Evolutionary conservation across 768 basidiomycete genomes (phyloP).

Genomic region (Mrakia blollopis): DNA sequence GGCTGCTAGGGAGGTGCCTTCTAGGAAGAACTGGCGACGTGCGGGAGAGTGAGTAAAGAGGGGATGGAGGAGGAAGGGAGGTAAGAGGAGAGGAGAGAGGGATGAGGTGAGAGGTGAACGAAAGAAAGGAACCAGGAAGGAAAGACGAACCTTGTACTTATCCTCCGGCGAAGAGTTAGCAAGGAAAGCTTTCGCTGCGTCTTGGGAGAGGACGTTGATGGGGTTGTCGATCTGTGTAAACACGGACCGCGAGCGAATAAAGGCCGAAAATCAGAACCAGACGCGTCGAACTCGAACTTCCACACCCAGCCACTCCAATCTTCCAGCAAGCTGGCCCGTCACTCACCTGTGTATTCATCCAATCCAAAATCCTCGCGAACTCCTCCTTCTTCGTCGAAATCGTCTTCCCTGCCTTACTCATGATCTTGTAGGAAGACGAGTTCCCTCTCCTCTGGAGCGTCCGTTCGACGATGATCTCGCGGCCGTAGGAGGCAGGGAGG

Average conservation of each 20-base stretch:
- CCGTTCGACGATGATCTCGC: constrained; percentile 77
- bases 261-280: background rate
- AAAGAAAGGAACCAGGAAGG: no score
- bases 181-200: constrained; percentile 77
- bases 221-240: constrained; percentile 69
- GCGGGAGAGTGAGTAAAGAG: no score
- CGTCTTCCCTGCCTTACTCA: constrained; percentile 47
- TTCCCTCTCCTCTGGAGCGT: constrained; percentile 69
- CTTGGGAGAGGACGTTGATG: constrained; percentile 69
- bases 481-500: constrained; percentile 73
- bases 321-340: no score
- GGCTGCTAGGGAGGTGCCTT: constrained; percentile 84
- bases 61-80: background rate
- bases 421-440: constrained; percentile 72
- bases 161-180: constrained; percentile 70
- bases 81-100: no score
- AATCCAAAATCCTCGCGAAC: constrained; percentile 78
- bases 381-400: constrained; percentile 77
- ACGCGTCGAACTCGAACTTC: no score
- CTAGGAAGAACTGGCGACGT: constrained; percentile 77
- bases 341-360: constrained; percentile 78
- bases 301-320: no score
- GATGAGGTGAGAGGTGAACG: no score
- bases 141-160: constrained; percentile 71
- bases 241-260: background rate